Percentiles rank a stretch among this genome's conserved stretches.
phyloP scores from a whole-genome alignment of 2,329 filamentous ascomycete genomes.

The Trichoderma sp. region DNA sequence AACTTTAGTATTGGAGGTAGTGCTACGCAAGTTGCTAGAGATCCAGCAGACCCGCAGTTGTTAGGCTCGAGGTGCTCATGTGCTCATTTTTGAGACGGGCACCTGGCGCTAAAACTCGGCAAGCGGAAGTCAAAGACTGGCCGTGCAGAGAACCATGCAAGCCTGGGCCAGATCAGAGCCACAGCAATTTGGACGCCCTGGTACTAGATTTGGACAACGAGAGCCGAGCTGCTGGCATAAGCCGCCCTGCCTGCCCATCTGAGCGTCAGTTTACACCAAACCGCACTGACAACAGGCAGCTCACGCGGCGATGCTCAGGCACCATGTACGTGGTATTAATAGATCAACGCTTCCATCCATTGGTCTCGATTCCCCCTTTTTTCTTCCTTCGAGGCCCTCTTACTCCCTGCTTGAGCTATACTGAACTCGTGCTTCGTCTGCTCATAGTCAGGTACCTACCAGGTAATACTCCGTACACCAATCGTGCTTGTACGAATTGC shows the following conservation, averaged over 20 bases:
- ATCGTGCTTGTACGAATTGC: background rate
- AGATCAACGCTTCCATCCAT: background rate
- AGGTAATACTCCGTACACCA: background rate
- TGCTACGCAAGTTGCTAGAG: background rate
- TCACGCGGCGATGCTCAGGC: constrained; percentile 6
- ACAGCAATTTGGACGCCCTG: constrained; percentile 5
- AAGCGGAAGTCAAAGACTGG: constrained; percentile 34
- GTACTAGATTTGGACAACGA: constrained; percentile 1
- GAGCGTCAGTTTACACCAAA: background rate
- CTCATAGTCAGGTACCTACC: background rate
- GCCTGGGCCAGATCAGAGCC: constrained; percentile 8
- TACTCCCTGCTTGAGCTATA: background rate
- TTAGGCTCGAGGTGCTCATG: constrained; percentile 46
- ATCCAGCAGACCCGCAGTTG: constrained; percentile 34
- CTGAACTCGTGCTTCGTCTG: background rate
- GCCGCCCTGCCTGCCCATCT: background rate
- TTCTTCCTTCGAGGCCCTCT: background rate
- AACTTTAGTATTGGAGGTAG: background rate
- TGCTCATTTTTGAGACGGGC: constrained; percentile 44
- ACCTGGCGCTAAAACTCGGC: constrained; percentile 42
- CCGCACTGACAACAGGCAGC: background rate
- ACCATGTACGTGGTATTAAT: constrained; percentile 2
- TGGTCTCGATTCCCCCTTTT: background rate
- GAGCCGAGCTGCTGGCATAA: constrained; percentile 9
- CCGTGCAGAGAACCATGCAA: constrained; percentile 21